phyloP scores from a whole-genome alignment of 1,284 basidiomycete species.

The Pascua guehoae region DNA sequence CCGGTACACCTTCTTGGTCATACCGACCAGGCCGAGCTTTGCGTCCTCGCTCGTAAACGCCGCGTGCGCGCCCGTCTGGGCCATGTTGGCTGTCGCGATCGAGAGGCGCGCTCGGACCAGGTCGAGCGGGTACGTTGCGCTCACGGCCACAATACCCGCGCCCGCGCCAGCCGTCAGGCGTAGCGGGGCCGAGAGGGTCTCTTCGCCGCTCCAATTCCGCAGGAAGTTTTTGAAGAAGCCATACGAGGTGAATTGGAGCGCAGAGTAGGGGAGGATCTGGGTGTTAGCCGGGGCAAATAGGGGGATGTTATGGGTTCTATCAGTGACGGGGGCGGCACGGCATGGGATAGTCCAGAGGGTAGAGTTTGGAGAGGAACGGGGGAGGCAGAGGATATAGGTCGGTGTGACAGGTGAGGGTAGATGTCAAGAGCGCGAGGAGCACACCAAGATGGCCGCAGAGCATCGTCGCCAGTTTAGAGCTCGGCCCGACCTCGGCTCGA shows the following conservation, averaged over 20 bases:
- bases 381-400: too few relatives aligned
- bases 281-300: slow-evolving; percentile 1
- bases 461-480: too few relatives aligned
- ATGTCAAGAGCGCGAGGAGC: too few relatives aligned
- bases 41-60: slow-evolving; percentile 40
- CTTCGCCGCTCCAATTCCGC: slow-evolving; percentile 54
- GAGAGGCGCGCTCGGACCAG: slow-evolving; percentile 87
- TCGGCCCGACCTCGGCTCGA: too few relatives aligned
- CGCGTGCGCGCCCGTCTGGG: slow-evolving; percentile 13
- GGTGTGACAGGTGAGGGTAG: too few relatives aligned
- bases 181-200: slow-evolving; percentile 74
- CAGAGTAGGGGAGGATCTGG: slow-evolving; percentile 57
- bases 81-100: slow-evolving; percentile 67
- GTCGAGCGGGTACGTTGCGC: slow-evolving; percentile 88
- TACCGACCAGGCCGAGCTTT: slow-evolving; percentile 72
- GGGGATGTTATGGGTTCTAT: too few relatives aligned
- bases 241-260: slow-evolving; percentile 83
- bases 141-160: slow-evolving; percentile 85
- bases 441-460: too few relatives aligned
- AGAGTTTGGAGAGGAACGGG: too few relatives aligned
- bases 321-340: too few relatives aligned
- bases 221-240: slow-evolving; percentile 78
- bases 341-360: too few relatives aligned
- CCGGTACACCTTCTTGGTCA: slow-evolving; percentile 81
- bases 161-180: slow-evolving; percentile 78